These are phyloP conservation scores for Citrullus mucosospermus DNA, from an alignment of 306 rosid species.

Conservation along the genomic window DNA sequence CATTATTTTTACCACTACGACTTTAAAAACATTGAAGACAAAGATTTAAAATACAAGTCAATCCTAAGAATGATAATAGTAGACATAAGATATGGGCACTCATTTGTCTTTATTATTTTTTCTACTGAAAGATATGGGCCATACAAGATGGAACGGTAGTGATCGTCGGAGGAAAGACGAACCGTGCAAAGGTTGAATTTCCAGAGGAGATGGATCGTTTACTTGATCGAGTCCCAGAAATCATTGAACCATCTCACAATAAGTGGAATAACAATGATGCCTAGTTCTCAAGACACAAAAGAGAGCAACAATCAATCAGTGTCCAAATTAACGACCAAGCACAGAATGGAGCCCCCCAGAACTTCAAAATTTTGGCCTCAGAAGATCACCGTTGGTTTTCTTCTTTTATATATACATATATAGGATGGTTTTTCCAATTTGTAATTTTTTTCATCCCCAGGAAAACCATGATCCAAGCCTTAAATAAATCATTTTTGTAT, in stretches of 20 bases:
- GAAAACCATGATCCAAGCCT: neutral
- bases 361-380: neutral
- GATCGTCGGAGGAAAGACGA: slow-evolving; percentile 73
- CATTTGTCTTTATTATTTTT: slow-evolving; percentile 8
- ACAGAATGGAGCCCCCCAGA: neutral
- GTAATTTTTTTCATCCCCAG: neutral
- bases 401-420: neutral
- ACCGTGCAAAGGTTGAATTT: slow-evolving; percentile 77
- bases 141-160: slow-evolving; percentile 85
- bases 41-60: too few species aligned
- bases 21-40: too few species aligned
- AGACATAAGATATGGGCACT: neutral
- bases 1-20: too few species aligned
- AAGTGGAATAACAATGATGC: slow-evolving; percentile 24
- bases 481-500: neutral
- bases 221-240: slow-evolving; percentile 71
- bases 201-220: slow-evolving; percentile 71
- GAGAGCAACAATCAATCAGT: neutral
- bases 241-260: slow-evolving; percentile 38
- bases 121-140: slow-evolving; percentile 71
- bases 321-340: neutral
- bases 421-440: neutral
- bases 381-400: neutral
- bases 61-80: too few species aligned
- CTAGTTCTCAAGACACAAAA: slow-evolving; percentile 20